Evolutionary conservation across 2,329 filamentous ascomycete species (phyloP).

Genomic region (Penicillium brasilianum): DNA sequence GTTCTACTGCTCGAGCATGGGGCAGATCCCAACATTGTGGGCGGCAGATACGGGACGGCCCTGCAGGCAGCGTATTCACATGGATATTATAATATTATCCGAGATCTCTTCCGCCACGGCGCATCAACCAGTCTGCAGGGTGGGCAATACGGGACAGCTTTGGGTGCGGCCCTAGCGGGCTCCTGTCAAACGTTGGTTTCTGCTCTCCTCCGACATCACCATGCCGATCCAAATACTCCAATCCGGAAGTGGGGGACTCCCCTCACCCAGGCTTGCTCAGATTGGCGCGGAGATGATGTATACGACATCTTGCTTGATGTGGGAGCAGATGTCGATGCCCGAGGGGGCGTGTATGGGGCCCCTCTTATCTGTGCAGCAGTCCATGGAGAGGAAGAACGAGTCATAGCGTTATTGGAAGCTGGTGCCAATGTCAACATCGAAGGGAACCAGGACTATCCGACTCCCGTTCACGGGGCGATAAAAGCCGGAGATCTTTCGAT

Average conservation of each 20-base stretch:
- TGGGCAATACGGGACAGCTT: not conserved
- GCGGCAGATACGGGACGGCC: not conserved
- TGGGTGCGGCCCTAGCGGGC: not conserved
- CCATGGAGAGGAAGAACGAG: not conserved
- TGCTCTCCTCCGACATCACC: not conserved
- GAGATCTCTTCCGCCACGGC: not conserved
- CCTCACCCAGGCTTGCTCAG: not conserved
- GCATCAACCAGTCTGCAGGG: not conserved
- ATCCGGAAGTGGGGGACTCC: slow-evolving; percentile 1
- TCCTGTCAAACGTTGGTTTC: not conserved
- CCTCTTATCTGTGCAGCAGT: not conserved
- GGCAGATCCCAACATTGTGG: not conserved
- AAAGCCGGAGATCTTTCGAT: not conserved
- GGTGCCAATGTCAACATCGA: not conserved
- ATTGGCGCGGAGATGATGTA: not conserved
- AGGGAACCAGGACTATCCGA: not conserved
- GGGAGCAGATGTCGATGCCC: not conserved
- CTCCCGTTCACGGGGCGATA: not conserved
- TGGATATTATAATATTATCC: not conserved
- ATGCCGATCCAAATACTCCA: slow-evolving; percentile 3
- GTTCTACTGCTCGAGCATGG: not conserved
- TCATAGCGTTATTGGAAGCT: not conserved
- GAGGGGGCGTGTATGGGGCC: not conserved
- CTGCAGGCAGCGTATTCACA: not conserved
- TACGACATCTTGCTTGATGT: not conserved